Percentiles rank a stretch among this genome's conserved stretches.
phyloP scores from a whole-genome alignment of 805 yeast genomes.

The Ogataea trehaloabstinens region DNA sequence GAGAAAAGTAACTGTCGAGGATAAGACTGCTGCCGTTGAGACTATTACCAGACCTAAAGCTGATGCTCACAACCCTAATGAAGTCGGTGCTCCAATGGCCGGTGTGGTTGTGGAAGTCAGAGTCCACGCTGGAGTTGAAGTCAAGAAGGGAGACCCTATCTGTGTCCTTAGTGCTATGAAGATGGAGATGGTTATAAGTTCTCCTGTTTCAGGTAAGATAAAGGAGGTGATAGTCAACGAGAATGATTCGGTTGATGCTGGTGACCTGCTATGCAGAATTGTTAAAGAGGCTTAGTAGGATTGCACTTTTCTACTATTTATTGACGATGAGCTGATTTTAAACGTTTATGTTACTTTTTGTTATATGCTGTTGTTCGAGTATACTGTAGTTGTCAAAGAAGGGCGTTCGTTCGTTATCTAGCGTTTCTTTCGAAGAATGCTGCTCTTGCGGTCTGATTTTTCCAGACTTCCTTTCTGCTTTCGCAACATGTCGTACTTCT shows the following conservation, averaged over 20 bases:
- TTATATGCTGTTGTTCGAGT: background rate
- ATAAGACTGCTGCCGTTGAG: conserved; percentile 83
- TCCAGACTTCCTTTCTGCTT: conserved; percentile 1
- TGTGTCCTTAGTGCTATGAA: conserved; percentile 97
- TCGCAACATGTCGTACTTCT: conserved; percentile 20
- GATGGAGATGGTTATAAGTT: conserved; percentile 98
- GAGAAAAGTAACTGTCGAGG: conserved; percentile 91
- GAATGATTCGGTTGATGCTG: conserved; percentile 95
- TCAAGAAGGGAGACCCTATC: conserved; percentile 94
- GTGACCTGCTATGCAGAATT: conserved; percentile 75
- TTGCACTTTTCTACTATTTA: background rate
- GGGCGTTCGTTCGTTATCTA: no score
- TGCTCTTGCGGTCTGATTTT: background rate
- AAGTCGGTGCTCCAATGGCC: conserved; percentile 98
- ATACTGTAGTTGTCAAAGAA: no score
- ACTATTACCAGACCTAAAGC: conserved; percentile 88
- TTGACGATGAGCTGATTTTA: conserved; percentile 2
- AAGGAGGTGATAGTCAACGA: conserved; percentile 75
- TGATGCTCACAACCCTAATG: conserved; percentile 79
- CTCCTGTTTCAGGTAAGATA: conserved; percentile 84
- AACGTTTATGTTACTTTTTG: background rate
- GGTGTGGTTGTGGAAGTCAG: conserved; percentile 96
- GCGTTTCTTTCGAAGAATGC: background rate
- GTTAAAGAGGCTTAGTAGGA: conserved; percentile 31
- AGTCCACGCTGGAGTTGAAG: conserved; percentile 81